phyloP scores from a whole-genome alignment of 345 rosid genomes.

The Gossypium raimondii region DNA sequence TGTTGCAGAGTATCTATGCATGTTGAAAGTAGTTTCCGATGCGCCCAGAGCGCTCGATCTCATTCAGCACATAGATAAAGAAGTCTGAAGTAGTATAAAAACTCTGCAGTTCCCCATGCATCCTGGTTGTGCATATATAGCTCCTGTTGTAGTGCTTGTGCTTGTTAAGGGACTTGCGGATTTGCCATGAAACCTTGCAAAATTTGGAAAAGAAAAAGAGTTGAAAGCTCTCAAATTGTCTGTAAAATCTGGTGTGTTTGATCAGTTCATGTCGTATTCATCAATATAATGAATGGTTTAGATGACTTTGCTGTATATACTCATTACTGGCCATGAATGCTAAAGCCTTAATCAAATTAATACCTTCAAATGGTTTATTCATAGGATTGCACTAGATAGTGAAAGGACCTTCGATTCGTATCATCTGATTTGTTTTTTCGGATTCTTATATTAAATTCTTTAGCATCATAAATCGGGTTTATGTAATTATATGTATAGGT shows the following conservation, averaged over 20 bases:
- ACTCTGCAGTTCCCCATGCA: not conserved
- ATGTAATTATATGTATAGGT: no score
- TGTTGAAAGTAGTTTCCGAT: not conserved
- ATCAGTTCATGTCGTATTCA: not conserved
- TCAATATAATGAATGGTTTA: not conserved
- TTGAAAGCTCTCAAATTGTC: not conserved
- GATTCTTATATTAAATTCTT: no score
- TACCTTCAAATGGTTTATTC: no score
- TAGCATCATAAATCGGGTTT: no score
- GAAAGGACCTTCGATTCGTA: no score
- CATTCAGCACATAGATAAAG: not conserved
- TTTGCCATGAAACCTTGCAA: conserved; percentile 1
- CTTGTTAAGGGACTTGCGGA: not conserved
- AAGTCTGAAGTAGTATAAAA: not conserved
- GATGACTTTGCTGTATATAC: not conserved
- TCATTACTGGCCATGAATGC: not conserved
- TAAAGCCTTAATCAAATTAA: no score
- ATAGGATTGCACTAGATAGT: no score
- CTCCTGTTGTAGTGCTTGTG: not conserved
- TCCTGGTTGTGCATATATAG: not conserved
- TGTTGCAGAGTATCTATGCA: not conserved
- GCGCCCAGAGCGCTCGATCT: not conserved
- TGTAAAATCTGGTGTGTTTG: not conserved
- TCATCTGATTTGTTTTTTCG: no score
- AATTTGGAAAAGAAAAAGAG: not conserved